Evolutionary conservation across 129 eudicot genomes (phyloP), one percentile per base, ranked within the genome.

Genomic region (Deinandra increscens): DNA sequence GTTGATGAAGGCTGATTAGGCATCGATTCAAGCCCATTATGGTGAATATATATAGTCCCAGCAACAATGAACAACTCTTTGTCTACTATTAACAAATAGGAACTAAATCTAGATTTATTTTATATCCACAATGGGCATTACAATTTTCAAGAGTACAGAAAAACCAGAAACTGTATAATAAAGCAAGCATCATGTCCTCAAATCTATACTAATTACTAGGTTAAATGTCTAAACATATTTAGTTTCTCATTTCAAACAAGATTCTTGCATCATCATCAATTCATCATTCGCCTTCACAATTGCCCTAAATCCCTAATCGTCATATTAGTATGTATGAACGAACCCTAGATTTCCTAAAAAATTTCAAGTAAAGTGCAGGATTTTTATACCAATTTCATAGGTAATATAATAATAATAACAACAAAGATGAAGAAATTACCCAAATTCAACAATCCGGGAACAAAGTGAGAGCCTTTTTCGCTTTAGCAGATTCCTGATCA

Each of bases 401-500:
- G 3, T 26, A 26, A 26, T 26, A n/a, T n/a, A n/a, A n/a, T n/a
- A n/a, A n/a, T n/a, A n/a, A 38, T 17, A 14, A 53, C 53, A 45
- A 36, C 75, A 37, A 48, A 60, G 58, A 37, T 60, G 11, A 60
- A 22, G 11, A 69, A n/a, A 49, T 36, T 76, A 83, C 82, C 81
- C 64, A 69, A 66, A 55, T 45, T 81, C 78, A 92, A 79, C 86
- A 92, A 78, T 89, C 92, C 71, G 98, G 96, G 73, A 93, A 93
- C 65, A 93, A 79, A 54, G 98, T 86, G 67, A 93, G 85, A 6
- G 91, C 91, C 60, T 84, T 89, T 72, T 90, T 85, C 66, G 84
- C 99, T 76, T 79, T 84, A 18, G 81, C 82, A n/a, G 89, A 86
- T 42, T 92, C 98, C 81, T 85, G 48, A 81, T 88, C 97, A 78